Evolutionary conservation across 2,329 filamentous ascomycete genomes (phyloP), one percentile per base, ranked within the genome.

Genomic region (Exophiala dermatitidis): DNA sequence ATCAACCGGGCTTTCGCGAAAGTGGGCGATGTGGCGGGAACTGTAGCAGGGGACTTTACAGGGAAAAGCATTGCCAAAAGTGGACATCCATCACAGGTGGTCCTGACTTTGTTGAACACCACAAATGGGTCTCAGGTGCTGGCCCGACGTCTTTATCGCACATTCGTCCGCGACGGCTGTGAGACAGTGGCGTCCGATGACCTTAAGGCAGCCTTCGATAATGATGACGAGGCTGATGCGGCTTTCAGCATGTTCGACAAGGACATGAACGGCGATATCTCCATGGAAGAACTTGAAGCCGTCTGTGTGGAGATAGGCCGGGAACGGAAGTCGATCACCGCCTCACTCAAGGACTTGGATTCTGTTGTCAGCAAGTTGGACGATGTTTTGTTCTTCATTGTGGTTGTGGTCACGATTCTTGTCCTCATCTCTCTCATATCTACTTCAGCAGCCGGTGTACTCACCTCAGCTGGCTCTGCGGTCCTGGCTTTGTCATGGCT

Each of bases 211-310:
- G 90, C 88, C 0, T 96, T 95, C 63, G 79, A 85, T 6, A 86
- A 84, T 28, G 79, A 85, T 12, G 90, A 96, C 9, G 91, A 96
- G 66, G 88, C 90, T 0, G 86, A 93, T 50, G 86, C 86, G 2
- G 90, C 90, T 0, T 96, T 97, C 64, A 77, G 78, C 62, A 90
- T 96, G 76, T 96, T 96, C 62, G 91, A 97, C 72, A 94, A 93
- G 66, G 91, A 97, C 64, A 82, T 96, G 74, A 97, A 97, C 60
- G 91, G 90, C 3, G 91, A 97, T 65, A 95, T 96, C 46, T 94
- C 88, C 0, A 90, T 95, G 81, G 89, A 95, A 64, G 91, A 96
- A 67, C 80, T 97, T 26, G 90, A 96, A 69, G 83, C 88, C 26
- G 90, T 94, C 28, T 95, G 89, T 70, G 90, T 95, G 48, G 91